Conservation (phyloP, 805 yeast species). For the Schwanniomyces vanrijiae region DNA sequence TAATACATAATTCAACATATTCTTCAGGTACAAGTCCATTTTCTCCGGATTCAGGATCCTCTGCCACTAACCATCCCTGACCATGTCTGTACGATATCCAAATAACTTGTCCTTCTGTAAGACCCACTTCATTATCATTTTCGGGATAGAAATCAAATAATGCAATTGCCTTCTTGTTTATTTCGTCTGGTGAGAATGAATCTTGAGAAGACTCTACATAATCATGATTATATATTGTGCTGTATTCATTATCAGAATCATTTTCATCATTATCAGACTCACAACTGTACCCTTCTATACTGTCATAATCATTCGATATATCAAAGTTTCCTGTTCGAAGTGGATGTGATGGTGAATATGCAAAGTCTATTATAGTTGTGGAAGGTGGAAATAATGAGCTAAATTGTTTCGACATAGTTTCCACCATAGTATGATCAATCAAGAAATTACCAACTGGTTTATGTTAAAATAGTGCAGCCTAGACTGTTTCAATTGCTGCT, state of each 20-base stretch:
- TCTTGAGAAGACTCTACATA: constrained; percentile 1
- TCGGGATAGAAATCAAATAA: constrained; percentile 89
- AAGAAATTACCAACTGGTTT: background rate
- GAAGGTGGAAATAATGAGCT: constrained; percentile 15
- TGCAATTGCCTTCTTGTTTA: constrained; percentile 70
- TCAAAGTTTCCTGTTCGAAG: constrained; percentile 57
- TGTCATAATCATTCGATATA: constrained; percentile 2
- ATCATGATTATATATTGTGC: constrained; percentile 6
- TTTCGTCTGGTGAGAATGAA: constrained; percentile 27
- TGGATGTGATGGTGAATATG: constrained; percentile 69
- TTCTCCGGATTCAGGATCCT: constrained; percentile 69
- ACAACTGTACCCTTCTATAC: constrained; percentile 1
- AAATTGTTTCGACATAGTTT: background rate
- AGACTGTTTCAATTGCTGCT: background rate
- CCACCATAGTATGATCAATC: background rate
- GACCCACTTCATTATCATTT: constrained; percentile 84
- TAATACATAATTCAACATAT: constrained; percentile 62
- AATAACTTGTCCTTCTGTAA: constrained; percentile 78
- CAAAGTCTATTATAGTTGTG: constrained; percentile 74
- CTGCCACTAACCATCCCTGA: constrained; percentile 98
- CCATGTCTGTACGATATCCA: constrained; percentile 92
- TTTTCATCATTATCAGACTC: constrained; percentile 11
- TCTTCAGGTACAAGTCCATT: constrained; percentile 96
- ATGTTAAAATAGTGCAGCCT: background rate
- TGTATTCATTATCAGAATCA: constrained; percentile 7